Conservation (phyloP, 371 early-diverging fungal species). For the Homolaphlyctis polyrhiza region DNA sequence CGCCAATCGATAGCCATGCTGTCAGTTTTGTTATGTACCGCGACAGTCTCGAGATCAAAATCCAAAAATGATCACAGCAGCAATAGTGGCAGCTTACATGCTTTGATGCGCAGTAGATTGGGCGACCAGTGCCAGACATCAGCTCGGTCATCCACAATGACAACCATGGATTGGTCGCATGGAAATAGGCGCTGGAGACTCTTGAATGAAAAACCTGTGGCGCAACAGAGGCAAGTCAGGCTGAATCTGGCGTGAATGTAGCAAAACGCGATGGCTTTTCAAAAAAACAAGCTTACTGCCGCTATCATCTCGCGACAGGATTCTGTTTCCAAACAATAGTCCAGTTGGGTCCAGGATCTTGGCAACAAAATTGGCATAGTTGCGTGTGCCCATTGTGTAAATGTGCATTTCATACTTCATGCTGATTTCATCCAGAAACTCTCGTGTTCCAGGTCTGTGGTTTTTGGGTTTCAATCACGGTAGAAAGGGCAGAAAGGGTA, state of each 20-base stretch:
- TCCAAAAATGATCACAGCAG: background rate
- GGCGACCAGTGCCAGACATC: constrained; percentile 97
- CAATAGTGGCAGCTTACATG: constrained; percentile 59
- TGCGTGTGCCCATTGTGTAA: constrained; percentile 98
- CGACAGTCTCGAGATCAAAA: background rate
- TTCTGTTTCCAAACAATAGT: constrained; percentile 79
- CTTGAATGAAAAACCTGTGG: constrained; percentile 75
- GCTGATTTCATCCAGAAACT: constrained; percentile 70
- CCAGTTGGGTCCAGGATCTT: constrained; percentile 83
- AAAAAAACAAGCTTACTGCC: constrained; percentile 51
- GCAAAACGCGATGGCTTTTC: constrained; percentile 4
- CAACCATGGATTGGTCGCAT: constrained; percentile 94
- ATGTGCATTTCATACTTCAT: constrained; percentile 91
- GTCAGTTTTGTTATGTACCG: background rate
- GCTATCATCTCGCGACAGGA: constrained; percentile 95
- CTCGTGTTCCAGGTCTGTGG: constrained; percentile 64
- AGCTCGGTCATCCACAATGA: constrained; percentile 95
- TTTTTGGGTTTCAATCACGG: too few relatives aligned
- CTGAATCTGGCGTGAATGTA: background rate
- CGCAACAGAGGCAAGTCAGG: background rate
- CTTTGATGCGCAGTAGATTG: constrained; percentile 82
- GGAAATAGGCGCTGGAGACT: constrained; percentile 90
- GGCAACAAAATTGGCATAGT: constrained; percentile 91
- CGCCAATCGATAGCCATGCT: background rate
- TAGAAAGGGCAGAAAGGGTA: background rate